Percentiles rank a stretch among this genome's conserved stretches.
Conservation (phyloP, 1,284 basidiomycete species). For the Coniferiporia weirii region DNA sequence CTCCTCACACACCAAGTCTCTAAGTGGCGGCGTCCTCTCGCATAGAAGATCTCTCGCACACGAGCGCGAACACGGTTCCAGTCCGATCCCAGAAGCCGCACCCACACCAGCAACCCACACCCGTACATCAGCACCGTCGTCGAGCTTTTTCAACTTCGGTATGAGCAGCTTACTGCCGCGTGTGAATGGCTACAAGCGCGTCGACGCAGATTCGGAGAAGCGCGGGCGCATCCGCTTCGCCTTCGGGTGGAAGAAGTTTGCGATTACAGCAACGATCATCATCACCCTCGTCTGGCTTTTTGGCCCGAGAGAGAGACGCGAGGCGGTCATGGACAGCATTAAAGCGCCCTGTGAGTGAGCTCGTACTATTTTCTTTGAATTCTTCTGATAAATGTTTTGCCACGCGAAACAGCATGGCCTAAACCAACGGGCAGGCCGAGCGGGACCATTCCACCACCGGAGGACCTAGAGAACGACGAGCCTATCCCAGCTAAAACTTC, state of each 20-base stretch:
- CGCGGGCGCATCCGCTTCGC: conserved; percentile 27
- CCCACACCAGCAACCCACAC: neutral
- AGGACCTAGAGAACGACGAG: conserved; percentile 3
- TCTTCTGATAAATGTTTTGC: neutral
- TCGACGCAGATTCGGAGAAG: conserved; percentile 43
- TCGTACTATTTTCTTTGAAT: neutral
- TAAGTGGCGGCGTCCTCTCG: neutral
- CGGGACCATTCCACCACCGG: conserved; percentile 11
- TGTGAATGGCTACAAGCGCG: conserved; percentile 45
- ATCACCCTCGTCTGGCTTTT: conserved; percentile 60
- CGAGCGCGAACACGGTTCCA: neutral
- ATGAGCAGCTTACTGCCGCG: conserved; percentile 17
- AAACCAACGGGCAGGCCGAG: conserved; percentile 18
- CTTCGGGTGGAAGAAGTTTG: conserved; percentile 65
- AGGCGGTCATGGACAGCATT: conserved; percentile 25
- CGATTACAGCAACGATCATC: conserved; percentile 47
- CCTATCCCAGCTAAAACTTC: conserved; percentile 15
- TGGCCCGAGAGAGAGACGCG: conserved; percentile 43
- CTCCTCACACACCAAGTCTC: neutral
- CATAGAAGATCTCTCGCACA: neutral
- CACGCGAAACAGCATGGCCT: conserved; percentile 14
- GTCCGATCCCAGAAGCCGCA: neutral
- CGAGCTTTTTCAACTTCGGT: neutral
- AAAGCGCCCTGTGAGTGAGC: conserved; percentile 24
- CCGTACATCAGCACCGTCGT: neutral